Evolutionary conservation across 129 eudicot species (phyloP).

Genomic region (Deinandra increscens): DNA sequence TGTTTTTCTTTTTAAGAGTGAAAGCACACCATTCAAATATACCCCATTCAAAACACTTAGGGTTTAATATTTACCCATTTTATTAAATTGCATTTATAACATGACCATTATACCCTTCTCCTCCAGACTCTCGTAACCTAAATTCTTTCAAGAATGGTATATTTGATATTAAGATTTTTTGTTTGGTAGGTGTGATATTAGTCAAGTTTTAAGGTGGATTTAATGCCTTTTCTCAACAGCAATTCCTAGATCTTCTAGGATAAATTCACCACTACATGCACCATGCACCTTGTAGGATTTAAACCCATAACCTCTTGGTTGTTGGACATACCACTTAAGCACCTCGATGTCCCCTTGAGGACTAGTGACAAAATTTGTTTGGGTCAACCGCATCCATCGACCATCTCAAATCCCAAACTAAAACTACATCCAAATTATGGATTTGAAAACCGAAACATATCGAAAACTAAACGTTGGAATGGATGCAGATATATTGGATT

Average conservation of each 20-base stretch:
- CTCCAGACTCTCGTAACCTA: no score
- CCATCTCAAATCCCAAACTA: background rate
- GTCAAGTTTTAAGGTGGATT: background rate
- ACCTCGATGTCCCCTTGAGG: no score
- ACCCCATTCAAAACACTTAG: background rate
- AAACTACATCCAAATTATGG: background rate
- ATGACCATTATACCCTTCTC: no score
- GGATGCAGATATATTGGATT: constrained; percentile 68
- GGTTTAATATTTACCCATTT: background rate
- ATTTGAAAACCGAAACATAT: background rate
- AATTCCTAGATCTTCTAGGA: no score
- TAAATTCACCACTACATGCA: no score
- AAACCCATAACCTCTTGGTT: no score
- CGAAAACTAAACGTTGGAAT: background rate
- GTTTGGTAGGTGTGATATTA: background rate
- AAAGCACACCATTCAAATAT: background rate
- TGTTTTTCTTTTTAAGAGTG: no score
- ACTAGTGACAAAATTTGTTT: background rate
- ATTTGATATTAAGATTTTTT: background rate
- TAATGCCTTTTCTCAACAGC: no score
- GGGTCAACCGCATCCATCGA: background rate
- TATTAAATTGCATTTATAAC: no score
- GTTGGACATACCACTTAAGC: no score
- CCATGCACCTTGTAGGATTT: no score
- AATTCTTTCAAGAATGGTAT: background rate